Evolutionary conservation across 257 asterid species (phyloP).

Genomic region (Lavandula angustifolia): DNA sequence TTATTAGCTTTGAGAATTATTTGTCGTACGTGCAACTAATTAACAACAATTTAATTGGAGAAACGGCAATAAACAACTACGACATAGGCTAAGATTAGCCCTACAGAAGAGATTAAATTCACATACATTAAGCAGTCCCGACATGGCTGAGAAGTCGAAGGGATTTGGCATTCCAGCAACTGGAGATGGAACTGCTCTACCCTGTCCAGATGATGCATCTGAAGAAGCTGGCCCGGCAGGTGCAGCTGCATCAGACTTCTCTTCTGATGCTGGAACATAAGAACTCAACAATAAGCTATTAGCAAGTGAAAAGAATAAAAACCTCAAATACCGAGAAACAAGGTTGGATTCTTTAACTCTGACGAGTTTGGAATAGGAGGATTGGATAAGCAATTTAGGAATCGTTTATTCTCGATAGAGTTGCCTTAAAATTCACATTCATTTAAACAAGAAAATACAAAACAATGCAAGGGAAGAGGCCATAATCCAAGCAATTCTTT

Average conservation of each 20-base stretch:
- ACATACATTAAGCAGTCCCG: slow-evolving; percentile 74
- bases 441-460: not conserved
- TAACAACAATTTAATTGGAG: not conserved
- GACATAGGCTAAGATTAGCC: not conserved
- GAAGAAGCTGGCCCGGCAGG: slow-evolving; percentile 42
- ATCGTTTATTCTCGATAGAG: not conserved
- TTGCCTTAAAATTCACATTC: not conserved
- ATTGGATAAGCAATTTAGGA: not conserved
- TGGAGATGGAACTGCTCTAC: slow-evolving; percentile 45
- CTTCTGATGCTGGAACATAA: slow-evolving; percentile 42
- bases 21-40: slow-evolving; percentile 17
- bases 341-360: not conserved
- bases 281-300: not conserved
- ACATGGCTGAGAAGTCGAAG: slow-evolving; percentile 83
- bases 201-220: slow-evolving; percentile 57
- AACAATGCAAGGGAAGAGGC: not conserved
- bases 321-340: not conserved
- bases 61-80: not conserved
- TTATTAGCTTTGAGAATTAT: not conserved
- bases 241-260: slow-evolving; percentile 54
- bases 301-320: not conserved
- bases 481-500: not conserved
- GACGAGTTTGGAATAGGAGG: not conserved
- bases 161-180: slow-evolving; percentile 60
- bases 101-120: not conserved